phyloP scores from a whole-genome alignment of 2,329 filamentous ascomycete genomes.

The Fusarium lateritium region DNA sequence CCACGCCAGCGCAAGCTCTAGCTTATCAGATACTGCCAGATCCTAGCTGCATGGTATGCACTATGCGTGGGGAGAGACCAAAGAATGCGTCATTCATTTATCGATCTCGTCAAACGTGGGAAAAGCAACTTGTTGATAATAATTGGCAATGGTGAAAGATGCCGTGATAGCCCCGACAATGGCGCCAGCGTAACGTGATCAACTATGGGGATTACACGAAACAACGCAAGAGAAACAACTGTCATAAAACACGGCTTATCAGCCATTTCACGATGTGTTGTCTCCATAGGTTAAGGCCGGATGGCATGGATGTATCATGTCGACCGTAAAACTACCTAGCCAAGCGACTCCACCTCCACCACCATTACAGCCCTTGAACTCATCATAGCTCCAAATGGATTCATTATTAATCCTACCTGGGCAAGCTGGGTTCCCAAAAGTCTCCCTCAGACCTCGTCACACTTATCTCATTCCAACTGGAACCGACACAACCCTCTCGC shows the following conservation, averaged over 20 bases:
- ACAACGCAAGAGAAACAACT: conserved; percentile 6
- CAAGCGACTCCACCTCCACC: conserved; percentile 39
- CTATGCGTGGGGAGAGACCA: not conserved
- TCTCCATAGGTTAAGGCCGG: conserved; percentile 12
- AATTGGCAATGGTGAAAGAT: not conserved
- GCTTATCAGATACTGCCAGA: conserved; percentile 43
- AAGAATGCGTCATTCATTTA: conserved; percentile 41
- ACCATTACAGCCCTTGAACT: conserved; percentile 41
- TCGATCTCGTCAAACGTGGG: conserved; percentile 13
- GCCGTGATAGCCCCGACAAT: conserved; percentile 6
- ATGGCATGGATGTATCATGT: conserved; percentile 7
- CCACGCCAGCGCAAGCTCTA: conserved; percentile 32
- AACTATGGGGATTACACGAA: not conserved
- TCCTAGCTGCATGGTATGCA: conserved; percentile 36
- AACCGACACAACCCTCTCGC: conserved; percentile 27
- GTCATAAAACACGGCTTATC: conserved; percentile 10
- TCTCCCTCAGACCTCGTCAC: conserved; percentile 32
- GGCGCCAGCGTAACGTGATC: conserved; percentile 7
- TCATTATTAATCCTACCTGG: conserved; percentile 42
- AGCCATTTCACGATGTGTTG: conserved; percentile 20
- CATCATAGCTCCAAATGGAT: conserved; percentile 39
- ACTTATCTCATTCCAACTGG: conserved; percentile 42
- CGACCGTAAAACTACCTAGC: not conserved
- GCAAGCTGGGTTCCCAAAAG: conserved; percentile 6
- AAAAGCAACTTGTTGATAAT: conserved; percentile 15